Evolutionary conservation across 2,329 filamentous ascomycete species (phyloP).

Genomic region (Onygenales sp.): DNA sequence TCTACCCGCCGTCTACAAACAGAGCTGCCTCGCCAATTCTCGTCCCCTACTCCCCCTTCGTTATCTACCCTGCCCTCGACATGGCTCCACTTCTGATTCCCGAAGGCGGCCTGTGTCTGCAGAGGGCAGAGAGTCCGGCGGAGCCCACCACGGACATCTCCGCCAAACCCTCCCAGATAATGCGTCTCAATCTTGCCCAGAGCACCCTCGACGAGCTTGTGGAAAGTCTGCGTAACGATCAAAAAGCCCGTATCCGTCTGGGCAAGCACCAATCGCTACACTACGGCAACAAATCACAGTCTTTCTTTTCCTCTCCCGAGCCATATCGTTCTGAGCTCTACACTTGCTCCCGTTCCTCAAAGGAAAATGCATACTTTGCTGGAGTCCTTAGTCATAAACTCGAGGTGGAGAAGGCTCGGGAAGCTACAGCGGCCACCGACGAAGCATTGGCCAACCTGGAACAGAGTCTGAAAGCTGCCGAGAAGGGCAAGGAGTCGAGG

Average conservation of each 20-base stretch:
- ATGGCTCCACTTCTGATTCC: slow-evolving; percentile 31
- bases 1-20: slow-evolving; percentile 7
- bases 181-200: slow-evolving; percentile 38
- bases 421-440: slow-evolving; percentile 48
- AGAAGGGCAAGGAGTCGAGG: slow-evolving; percentile 53
- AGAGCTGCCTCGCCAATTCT: slow-evolving; percentile 19
- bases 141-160: slow-evolving; percentile 18
- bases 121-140: slow-evolving; percentile 20
- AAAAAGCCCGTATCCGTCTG: slow-evolving; percentile 36
- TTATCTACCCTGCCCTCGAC: slow-evolving; percentile 5
- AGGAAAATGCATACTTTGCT: slow-evolving; percentile 44
- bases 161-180: slow-evolving; percentile 31
- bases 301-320: slow-evolving; percentile 45
- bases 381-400: slow-evolving; percentile 50
- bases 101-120: slow-evolving; percentile 31
- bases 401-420: slow-evolving; percentile 44
- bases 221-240: slow-evolving; percentile 31
- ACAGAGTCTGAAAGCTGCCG: slow-evolving; percentile 49
- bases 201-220: slow-evolving; percentile 38
- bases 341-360: slow-evolving; percentile 30
- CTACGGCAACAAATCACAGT: slow-evolving; percentile 47
- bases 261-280: slow-evolving; percentile 46
- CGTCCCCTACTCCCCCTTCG: slow-evolving; percentile 11
- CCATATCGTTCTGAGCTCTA: slow-evolving; percentile 51
- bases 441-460: slow-evolving; percentile 51